These are phyloP conservation scores for Penicillium pancosmium DNA, from an alignment of 495 filamentous ascomycete species.

Conservation along the genomic window DNA sequence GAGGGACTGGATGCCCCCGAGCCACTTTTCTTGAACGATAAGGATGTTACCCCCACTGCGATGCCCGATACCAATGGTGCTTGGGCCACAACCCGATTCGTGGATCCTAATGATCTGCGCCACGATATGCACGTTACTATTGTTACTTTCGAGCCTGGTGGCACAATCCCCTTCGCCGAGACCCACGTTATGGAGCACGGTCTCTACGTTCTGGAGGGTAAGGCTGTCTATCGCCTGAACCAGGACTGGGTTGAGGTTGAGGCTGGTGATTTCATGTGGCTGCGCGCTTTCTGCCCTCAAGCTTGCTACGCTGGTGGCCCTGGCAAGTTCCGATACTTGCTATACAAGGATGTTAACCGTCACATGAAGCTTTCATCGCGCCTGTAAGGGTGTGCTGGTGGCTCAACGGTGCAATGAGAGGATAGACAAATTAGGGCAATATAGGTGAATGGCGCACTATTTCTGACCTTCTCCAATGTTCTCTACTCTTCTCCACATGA, in stretches of 20 bases:
- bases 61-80: conserved; percentile 31
- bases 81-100: conserved; percentile 32
- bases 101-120: conserved; percentile 30
- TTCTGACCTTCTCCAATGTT: background rate
- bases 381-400: background rate
- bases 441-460: background rate
- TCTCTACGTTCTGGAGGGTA: conserved; percentile 32
- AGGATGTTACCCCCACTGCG: conserved; percentile 24
- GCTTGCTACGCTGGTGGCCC: conserved; percentile 36
- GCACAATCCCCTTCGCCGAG: conserved; percentile 30
- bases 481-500: background rate
- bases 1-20: conserved; percentile 26
- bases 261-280: conserved; percentile 37
- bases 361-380: conserved; percentile 32
- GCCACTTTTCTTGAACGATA: conserved; percentile 30
- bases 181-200: conserved; percentile 35
- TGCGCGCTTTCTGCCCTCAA: conserved; percentile 36
- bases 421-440: background rate
- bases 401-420: background rate
- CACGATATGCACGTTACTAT: conserved; percentile 35
- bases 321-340: conserved; percentile 35
- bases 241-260: conserved; percentile 38
- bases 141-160: conserved; percentile 31
- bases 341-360: conserved; percentile 37
- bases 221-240: conserved; percentile 33